A percentile compares a stretch with the other conserved stretches of the same genome.
phyloP scores from a whole-genome alignment of 2,329 filamentous ascomycete genomes.

The Trichoderma guizhouense region DNA sequence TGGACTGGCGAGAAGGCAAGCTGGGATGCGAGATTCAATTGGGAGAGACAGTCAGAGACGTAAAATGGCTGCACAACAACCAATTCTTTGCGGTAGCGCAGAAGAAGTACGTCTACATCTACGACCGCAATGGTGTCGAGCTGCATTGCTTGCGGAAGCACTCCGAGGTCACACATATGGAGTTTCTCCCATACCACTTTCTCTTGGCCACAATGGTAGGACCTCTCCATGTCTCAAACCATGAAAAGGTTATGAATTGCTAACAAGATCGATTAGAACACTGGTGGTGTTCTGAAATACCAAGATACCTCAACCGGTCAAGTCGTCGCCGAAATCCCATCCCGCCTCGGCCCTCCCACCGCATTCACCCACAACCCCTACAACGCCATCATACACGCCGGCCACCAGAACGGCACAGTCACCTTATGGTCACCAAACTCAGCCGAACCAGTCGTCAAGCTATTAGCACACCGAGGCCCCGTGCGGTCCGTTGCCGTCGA shows the following conservation, averaged over 20 bases:
- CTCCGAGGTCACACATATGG: constrained; percentile 86
- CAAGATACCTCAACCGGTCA: constrained; percentile 94
- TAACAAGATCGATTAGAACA: constrained; percentile 48
- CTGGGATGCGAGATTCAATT: constrained; percentile 88
- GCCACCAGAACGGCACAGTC: constrained; percentile 92
- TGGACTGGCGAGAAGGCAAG: constrained; percentile 94
- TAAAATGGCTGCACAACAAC: constrained; percentile 90
- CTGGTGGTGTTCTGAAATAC: constrained; percentile 83
- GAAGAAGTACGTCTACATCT: constrained; percentile 96
- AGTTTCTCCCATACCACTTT: constrained; percentile 96
- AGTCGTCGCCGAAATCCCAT: constrained; percentile 80
- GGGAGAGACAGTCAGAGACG: constrained; percentile 84
- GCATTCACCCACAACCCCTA: constrained; percentile 84
- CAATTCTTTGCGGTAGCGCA: constrained; percentile 93
- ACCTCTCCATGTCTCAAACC: no score
- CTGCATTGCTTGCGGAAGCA: constrained; percentile 89
- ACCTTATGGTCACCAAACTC: constrained; percentile 95
- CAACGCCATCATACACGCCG: constrained; percentile 88
- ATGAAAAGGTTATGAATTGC: neutral
- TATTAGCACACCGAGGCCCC: constrained; percentile 84
- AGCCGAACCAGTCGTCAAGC: constrained; percentile 80
- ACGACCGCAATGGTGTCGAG: constrained; percentile 87
- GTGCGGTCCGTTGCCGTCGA: constrained; percentile 84
- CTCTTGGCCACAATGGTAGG: constrained; percentile 79
- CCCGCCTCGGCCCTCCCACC: constrained; percentile 77